A percentile compares a stretch with the other conserved stretches of the same genome.
These are phyloP conservation scores for Lathyrus sativus DNA, from an alignment of 306 rosid genomes.

Conservation along the genomic window DNA sequence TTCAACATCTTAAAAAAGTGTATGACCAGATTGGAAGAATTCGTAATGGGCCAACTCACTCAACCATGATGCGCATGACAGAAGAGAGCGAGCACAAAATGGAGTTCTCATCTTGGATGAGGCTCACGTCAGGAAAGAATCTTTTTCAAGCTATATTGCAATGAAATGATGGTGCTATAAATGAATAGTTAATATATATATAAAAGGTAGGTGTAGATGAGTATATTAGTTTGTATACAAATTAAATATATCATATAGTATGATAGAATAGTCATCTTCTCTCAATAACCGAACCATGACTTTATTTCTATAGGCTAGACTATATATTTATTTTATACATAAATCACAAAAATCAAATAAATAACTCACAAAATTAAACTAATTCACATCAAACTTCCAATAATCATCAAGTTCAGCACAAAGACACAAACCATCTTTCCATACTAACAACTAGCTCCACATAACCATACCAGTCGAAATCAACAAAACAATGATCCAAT, in stretches of 20 bases:
- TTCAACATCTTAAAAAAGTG: too few relatives aligned
- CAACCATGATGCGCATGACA: too few relatives aligned
- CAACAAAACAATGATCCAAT: constrained; percentile 50
- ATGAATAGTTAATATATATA: not conserved
- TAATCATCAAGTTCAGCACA: constrained; percentile 3
- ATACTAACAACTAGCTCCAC: constrained; percentile 54
- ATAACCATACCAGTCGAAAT: constrained; percentile 50
- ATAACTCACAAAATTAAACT: constrained; percentile 26
- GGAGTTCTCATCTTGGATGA: too few relatives aligned
- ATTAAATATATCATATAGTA: not conserved
- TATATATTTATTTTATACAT: constrained; percentile 26
- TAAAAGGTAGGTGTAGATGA: not conserved
- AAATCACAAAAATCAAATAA: constrained; percentile 28
- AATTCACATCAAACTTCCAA: constrained; percentile 1
- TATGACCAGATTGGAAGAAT: too few relatives aligned
- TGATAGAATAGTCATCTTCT: constrained; percentile 19
- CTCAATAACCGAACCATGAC: constrained; percentile 19
- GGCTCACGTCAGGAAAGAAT: too few relatives aligned
- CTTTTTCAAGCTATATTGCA: not conserved
- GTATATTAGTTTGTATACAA: not conserved
- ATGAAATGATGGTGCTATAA: not conserved
- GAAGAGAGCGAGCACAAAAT: too few relatives aligned
- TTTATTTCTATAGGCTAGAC: constrained; percentile 35
- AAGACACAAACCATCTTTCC: not conserved
- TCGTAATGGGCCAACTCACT: too few relatives aligned